Percentiles rank a stretch among this genome's conserved stretches.
These are phyloP conservation scores for Penstemon barbatus DNA, from an alignment of 257 asterid species.

Conservation along the genomic window DNA sequence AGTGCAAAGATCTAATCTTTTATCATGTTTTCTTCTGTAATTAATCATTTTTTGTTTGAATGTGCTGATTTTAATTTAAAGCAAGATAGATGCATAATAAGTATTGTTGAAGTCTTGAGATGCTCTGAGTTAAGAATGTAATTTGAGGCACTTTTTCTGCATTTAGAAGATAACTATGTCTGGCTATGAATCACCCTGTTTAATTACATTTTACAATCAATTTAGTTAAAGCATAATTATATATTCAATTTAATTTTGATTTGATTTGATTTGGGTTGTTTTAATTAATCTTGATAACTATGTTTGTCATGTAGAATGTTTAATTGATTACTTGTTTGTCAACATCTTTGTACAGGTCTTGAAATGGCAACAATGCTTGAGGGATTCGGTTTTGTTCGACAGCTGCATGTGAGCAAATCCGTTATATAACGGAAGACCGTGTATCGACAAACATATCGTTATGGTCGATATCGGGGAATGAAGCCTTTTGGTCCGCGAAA, in stretches of 20 bases:
- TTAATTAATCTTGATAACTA: neutral
- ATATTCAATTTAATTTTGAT: neutral
- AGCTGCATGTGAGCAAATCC: constrained; percentile 25
- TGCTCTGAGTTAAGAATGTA: neutral
- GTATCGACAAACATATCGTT: constrained; percentile 7
- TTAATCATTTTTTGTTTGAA: neutral
- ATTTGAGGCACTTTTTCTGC: too few relatives aligned
- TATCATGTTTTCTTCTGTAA: too few relatives aligned
- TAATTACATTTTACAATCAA: neutral
- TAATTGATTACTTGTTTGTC: neutral
- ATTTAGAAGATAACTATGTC: too few relatives aligned
- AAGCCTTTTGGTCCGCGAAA: constrained; percentile 64
- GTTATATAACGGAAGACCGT: constrained; percentile 32
- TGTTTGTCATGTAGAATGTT: neutral
- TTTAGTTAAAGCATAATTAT: neutral
- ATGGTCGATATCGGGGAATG: constrained; percentile 43
- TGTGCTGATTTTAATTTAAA: neutral
- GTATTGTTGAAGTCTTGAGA: neutral
- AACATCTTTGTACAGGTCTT: constrained; percentile 27
- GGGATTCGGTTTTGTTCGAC: constrained; percentile 26
- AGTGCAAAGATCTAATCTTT: neutral
- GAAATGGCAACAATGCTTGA: constrained; percentile 20
- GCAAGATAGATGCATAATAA: neutral
- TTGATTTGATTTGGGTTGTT: neutral
- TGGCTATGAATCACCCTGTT: too few relatives aligned